These are phyloP conservation scores for Vicia faba DNA, from an alignment of 306 rosid genomes.

Conservation along the genomic window DNA sequence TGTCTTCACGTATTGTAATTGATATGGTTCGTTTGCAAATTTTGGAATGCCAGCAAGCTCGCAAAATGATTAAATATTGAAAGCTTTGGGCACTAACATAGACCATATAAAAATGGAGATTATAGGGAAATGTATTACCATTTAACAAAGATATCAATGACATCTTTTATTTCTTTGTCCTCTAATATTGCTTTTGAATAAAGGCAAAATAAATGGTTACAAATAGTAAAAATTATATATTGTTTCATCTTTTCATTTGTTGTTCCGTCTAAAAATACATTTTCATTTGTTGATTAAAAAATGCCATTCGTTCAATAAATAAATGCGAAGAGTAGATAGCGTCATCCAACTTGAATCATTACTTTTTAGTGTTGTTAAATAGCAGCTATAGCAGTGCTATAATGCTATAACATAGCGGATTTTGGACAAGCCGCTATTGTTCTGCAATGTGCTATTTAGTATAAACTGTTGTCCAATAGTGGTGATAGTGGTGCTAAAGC, in stretches of 20 bases:
- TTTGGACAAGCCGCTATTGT: too few species aligned
- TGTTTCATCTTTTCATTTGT: slow-evolving; percentile 4
- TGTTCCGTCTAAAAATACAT: neutral
- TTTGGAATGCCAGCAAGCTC: neutral
- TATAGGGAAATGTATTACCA: neutral
- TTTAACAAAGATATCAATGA: neutral
- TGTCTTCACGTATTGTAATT: neutral
- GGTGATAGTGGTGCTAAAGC: too few species aligned
- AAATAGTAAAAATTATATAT: neutral
- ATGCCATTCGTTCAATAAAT: neutral
- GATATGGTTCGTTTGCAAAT: neutral
- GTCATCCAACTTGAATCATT: neutral
- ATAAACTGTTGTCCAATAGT: too few species aligned
- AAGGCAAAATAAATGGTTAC: neutral
- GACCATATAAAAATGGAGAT: neutral
- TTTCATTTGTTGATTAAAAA: neutral
- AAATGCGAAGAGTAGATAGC: neutral
- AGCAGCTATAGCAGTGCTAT: too few species aligned
- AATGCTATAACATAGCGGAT: too few species aligned
- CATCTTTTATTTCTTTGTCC: neutral
- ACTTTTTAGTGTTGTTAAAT: neutral
- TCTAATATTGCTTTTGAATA: neutral
- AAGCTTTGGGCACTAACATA: too few species aligned
- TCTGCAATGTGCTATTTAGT: too few species aligned
- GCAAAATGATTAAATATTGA: too few species aligned